Base-by-base conservation (phyloP, 805 yeast species). In the Teunomyces funiuensis region DNA sequence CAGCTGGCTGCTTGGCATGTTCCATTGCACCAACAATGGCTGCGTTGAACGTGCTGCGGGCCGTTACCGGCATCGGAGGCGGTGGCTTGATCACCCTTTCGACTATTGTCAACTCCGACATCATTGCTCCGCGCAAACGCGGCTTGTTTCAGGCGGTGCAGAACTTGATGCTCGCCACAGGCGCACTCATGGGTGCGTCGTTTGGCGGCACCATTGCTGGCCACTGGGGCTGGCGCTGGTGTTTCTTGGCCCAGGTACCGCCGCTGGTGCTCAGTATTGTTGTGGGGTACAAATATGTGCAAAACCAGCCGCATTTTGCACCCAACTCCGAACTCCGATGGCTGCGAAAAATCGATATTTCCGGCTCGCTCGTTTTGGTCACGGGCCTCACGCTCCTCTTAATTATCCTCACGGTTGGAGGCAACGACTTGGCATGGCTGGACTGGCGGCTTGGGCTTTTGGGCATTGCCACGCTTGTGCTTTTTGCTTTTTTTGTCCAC, bases 131-230 rank as follows among this genome's bases (percentile, higher is more conserved):
- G 7, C 51, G 57, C n/a, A 62, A 61, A 44, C 51, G 70, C 53
- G 70, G 71, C 2, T 47, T 66, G n/a, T 65, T 62, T 39, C 71
- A 69, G 44, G 73, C 73, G 1, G 57, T 63, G 40, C 72, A 66
- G 41, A 68, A 66, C 44, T 53, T 67, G 18, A 48, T 63, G 16
- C 44, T 60, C 25, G 73, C 72, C 5, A 36, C 56, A 25, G 73
- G 73, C 4, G 82, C 88, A 2, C 82, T 85, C 0, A 58, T 75
- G 36, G 95, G 95, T 11, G 90, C 89, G 1, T 57, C 77, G 3
- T 53, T 79, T 30, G 85, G 84, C 20, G 88, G 89, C 1, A 47
- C 74, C 16, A 62, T 82, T 39, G 73, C 82, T 23, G 63, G 66
- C 6, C 57, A 52, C 31, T 60, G 71, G 31, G 86, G 87, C 10